Conservation (phyloP, 768 basidiomycete species). For the Pisolithus orientalis region DNA sequence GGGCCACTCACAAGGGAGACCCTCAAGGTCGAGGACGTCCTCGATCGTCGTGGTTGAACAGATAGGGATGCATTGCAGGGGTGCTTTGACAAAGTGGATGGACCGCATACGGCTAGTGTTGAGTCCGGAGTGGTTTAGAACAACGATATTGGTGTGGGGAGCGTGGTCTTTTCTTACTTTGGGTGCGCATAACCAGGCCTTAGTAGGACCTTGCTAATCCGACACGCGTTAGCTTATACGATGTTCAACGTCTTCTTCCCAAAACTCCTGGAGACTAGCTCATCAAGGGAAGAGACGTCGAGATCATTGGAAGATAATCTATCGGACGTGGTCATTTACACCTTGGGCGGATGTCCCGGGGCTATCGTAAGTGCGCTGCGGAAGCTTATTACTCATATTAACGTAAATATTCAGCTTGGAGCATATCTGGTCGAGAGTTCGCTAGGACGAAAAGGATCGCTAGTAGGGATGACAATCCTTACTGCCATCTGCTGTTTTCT, state of each 20-base stretch:
- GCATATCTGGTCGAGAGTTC: conserved; percentile 72
- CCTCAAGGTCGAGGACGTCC: conserved; percentile 25
- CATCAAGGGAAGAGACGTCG: conserved; percentile 16
- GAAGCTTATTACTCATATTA: neutral
- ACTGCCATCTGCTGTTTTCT: conserved; percentile 70
- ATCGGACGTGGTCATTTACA: conserved; percentile 85
- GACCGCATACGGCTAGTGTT: conserved; percentile 66
- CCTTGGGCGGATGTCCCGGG: conserved; percentile 79
- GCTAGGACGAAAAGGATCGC: conserved; percentile 64
- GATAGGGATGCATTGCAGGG: conserved; percentile 34
- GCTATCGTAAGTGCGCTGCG: conserved; percentile 52
- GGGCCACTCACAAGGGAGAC: conserved; percentile 3
- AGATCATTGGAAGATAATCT: conserved; percentile 57
- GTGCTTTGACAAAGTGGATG: conserved; percentile 47
- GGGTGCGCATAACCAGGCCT: conserved; percentile 39
- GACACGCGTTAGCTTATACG: conserved; percentile 56
- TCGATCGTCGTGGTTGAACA: conserved; percentile 34
- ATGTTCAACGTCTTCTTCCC: conserved; percentile 94
- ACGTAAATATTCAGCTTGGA: conserved; percentile 51
- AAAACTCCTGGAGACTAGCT: conserved; percentile 64
- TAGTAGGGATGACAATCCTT: conserved; percentile 68
- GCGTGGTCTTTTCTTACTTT: conserved; percentile 73
- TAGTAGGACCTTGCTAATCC: neutral
- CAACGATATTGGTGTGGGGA: conserved; percentile 74
- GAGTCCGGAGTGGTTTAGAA: conserved; percentile 66